These are phyloP conservation scores for Trichoderma arundinaceum DNA, from an alignment of 2,329 filamentous ascomycete genomes.

Conservation along the genomic window DNA sequence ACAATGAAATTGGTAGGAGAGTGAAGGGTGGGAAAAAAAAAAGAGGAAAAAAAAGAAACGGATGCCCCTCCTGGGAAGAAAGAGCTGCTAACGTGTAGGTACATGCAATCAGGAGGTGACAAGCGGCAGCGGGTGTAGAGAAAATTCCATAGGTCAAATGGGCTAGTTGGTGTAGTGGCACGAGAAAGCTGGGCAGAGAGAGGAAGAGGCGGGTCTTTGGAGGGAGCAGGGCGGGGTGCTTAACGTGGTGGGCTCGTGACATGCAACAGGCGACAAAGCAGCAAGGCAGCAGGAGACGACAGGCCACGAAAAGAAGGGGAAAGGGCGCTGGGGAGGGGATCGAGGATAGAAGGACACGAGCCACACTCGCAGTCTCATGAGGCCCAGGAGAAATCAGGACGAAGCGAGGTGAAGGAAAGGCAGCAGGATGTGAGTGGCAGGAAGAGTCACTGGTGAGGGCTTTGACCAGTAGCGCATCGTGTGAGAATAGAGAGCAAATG, in stretches of 20 bases:
- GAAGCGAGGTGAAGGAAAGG: neutral
- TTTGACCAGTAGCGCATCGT: slow-evolving; percentile 15
- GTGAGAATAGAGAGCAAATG: neutral
- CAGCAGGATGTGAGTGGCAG: slow-evolving; percentile 5
- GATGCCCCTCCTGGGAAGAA: slow-evolving; percentile 30
- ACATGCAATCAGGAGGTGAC: slow-evolving; percentile 36
- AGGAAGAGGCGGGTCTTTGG: slow-evolving; percentile 31
- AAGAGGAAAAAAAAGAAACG: slow-evolving; percentile 1
- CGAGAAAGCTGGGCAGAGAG: slow-evolving; percentile 30
- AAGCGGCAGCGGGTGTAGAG: slow-evolving; percentile 29
- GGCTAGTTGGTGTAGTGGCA: slow-evolving; percentile 32
- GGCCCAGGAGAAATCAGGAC: neutral
- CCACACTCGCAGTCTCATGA: slow-evolving; percentile 14
- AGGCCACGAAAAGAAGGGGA: slow-evolving; percentile 12
- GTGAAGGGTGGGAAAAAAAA: slow-evolving; percentile 3
- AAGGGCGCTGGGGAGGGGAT: neutral
- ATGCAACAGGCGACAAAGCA: slow-evolving; percentile 33
- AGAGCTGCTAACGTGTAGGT: slow-evolving; percentile 35
- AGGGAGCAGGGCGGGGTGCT: slow-evolving; percentile 33
- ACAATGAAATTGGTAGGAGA: slow-evolving; percentile 26
- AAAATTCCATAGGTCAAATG: slow-evolving; percentile 32
- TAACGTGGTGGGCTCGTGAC: slow-evolving; percentile 34
- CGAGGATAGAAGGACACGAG: neutral
- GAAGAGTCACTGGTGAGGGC: slow-evolving; percentile 18
- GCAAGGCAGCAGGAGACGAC: slow-evolving; percentile 24